Evolutionary conservation across 2,329 filamentous ascomycete genomes (phyloP).

Genomic region (Raffaelea arxii): DNA sequence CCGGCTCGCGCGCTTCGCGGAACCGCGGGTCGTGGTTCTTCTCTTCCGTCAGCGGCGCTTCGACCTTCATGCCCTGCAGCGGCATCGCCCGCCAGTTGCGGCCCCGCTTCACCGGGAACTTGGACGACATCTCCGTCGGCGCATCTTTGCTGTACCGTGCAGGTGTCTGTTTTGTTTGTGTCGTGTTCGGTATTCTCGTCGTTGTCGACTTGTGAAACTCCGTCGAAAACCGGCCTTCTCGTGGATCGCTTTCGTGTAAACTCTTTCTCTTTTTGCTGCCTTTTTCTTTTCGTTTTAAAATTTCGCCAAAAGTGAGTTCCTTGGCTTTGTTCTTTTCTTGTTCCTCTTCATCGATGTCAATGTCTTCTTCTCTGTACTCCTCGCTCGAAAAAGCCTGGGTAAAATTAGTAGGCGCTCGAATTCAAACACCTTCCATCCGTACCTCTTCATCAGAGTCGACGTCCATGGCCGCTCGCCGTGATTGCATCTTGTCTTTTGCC

Average conservation of each 20-base stretch:
- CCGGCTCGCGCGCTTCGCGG: slow-evolving; percentile 47
- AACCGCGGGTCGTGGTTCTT: slow-evolving; percentile 77
- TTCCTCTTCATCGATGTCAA: slow-evolving; percentile 10
- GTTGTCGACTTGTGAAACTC: background rate
- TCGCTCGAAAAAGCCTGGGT: too few species aligned
- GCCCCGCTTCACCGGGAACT: slow-evolving; percentile 71
- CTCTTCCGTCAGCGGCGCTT: slow-evolving; percentile 38
- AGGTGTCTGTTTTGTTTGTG: too few species aligned
- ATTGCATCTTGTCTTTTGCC: too few species aligned
- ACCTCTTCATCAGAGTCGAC: too few species aligned
- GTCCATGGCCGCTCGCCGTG: too few species aligned
- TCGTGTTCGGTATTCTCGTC: slow-evolving; percentile 7
- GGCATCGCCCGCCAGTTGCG: slow-evolving; percentile 37
- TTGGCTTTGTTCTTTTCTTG: background rate
- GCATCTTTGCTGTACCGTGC: slow-evolving; percentile 68
- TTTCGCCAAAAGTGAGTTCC: background rate
- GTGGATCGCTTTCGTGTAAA: background rate
- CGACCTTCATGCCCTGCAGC: slow-evolving; percentile 18
- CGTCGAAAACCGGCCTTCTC: background rate
- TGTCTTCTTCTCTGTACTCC: too few species aligned
- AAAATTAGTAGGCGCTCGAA: too few species aligned
- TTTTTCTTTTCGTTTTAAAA: background rate
- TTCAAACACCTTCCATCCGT: too few species aligned
- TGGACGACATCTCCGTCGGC: slow-evolving; percentile 72
- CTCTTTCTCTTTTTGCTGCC: background rate